phyloP scores from a whole-genome alignment of 352 stramenopile genomes.

The Phytophthora cryptogea region DNA sequence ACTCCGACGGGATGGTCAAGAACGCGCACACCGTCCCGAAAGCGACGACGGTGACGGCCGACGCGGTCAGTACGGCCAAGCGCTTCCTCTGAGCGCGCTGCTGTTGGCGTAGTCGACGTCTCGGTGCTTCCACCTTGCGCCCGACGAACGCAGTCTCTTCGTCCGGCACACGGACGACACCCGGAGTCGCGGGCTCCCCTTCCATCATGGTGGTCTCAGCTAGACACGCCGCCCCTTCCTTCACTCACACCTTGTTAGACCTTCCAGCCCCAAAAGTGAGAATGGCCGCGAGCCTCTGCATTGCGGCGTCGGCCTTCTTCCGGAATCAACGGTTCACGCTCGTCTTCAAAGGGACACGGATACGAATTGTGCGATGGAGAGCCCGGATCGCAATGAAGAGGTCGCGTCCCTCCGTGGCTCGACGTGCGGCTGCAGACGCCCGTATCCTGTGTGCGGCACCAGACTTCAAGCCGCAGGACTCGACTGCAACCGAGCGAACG shows the following conservation, averaged over 20 bases:
- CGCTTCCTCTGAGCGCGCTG: slow-evolving; percentile 17
- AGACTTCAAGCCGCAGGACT: no score
- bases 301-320: background rate
- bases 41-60: slow-evolving; percentile 21
- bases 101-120: slow-evolving; percentile 14
- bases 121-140: slow-evolving; percentile 23
- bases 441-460: slow-evolving; percentile 4
- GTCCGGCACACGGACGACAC: slow-evolving; percentile 10
- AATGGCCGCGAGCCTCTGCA: slow-evolving; percentile 5
- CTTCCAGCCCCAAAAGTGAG: slow-evolving; percentile 14
- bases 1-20: slow-evolving; percentile 9
- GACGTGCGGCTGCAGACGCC: slow-evolving; percentile 3
- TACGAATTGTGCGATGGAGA: background rate
- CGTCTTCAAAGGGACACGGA: slow-evolving; percentile 5
- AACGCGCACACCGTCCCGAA: slow-evolving; percentile 23
- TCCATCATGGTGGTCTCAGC: slow-evolving; percentile 27
- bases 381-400: slow-evolving; percentile 11
- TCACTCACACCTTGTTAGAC: background rate
- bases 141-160: slow-evolving; percentile 29
- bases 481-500: background rate
- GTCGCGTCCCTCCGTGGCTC: slow-evolving; percentile 13
- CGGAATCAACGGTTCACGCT: slow-evolving; percentile 26
- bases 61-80: slow-evolving; percentile 10
- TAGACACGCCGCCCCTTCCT: background rate
- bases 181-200: slow-evolving; percentile 18